Percentiles rank a stretch among this genome's conserved stretches.
Conservation (phyloP, 2,329 filamentous ascomycete genomes). For the Epichloe brachyelytri region DNA sequence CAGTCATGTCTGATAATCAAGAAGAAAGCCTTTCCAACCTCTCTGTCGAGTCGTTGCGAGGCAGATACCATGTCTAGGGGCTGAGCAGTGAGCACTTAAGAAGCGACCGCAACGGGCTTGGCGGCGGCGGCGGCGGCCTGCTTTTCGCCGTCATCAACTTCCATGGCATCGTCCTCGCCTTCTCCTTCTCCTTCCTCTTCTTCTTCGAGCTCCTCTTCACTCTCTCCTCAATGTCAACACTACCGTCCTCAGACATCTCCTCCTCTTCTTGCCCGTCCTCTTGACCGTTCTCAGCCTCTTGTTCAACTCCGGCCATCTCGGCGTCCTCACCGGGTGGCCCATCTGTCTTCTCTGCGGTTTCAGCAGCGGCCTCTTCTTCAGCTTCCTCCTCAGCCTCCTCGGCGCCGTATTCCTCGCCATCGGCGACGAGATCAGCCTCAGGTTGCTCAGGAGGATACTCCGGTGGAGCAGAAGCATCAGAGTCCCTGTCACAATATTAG, state of each 20-base stretch:
- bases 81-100: slow-evolving; percentile 11
- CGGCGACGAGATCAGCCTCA: slow-evolving; percentile 75
- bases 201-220: slow-evolving; percentile 57
- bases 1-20: neutral
- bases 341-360: slow-evolving; percentile 32
- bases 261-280: slow-evolving; percentile 46
- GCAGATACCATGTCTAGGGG: neutral
- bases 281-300: slow-evolving; percentile 21
- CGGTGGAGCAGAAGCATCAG: slow-evolving; percentile 88
- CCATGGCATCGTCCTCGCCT: slow-evolving; percentile 32
- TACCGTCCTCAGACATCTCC: slow-evolving; percentile 58
- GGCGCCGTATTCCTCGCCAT: slow-evolving; percentile 82
- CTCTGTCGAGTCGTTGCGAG: neutral
- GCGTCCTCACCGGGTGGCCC: slow-evolving; percentile 43
- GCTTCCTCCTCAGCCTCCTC: slow-evolving; percentile 71
- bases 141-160: slow-evolving; percentile 32
- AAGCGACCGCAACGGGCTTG: slow-evolving; percentile 24
- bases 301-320: slow-evolving; percentile 63
- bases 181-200: slow-evolving; percentile 38
- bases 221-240: slow-evolving; percentile 69
- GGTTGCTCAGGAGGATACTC: slow-evolving; percentile 97
- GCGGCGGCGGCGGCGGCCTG: slow-evolving; percentile 15
- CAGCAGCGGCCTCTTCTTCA: slow-evolving; percentile 40
- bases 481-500: slow-evolving; percentile 53
- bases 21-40: neutral